Base-by-base conservation (phyloP, 371 early-diverging fungal species). In the Neoconidiobolus thromboides region DNA sequence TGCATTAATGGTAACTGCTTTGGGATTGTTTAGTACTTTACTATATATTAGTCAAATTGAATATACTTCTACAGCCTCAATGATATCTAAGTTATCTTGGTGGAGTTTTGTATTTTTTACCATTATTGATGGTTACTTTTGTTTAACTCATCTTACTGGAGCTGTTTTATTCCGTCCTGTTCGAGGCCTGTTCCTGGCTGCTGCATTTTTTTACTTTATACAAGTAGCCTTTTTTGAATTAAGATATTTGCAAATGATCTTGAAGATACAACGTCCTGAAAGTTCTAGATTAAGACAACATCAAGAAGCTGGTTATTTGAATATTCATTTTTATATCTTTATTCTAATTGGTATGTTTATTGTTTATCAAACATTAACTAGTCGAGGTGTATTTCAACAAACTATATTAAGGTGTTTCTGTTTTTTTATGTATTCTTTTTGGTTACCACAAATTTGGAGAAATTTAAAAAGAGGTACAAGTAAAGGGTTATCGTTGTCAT, bases 41-140 rank as follows among this genome's bases (percentile, higher is more conserved):
- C 40, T 58, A 15, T 36, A 15, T 12, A 43, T 58, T 43, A n/a
- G 26, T 26, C 58, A 58, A 48, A 58, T 39, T 2, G 44, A 58
- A 15, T 58, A 58, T 38, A 48, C 58, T 37, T 40, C 46, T 39
- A 58, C 58, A 44, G 48, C 44, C 7, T 15, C 26, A 14, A 46
- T 46, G 48, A 48, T 58, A 9, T 26, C 48, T 40, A 46, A 43
- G 36, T 15, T 58, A 26, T 58, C 58, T 2, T 14, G 15, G 12
- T 5, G 12, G 7, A 10, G 48, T 12, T 37, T 58, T n/a, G 38
- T 40, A 12, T 26, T 58, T 4, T 48, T 48, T 5, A 48, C 48
- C 10, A 40, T 49, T n/a, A 39, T 58, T 38, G 58, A 58, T 40
- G 58, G 58, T 12, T 58, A 58, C 48, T 12, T 57, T 15, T 46